These are phyloP conservation scores for Phalaenopsis hybrid DNA, from an alignment of 116 monocot genomes.

Conservation along the genomic window DNA sequence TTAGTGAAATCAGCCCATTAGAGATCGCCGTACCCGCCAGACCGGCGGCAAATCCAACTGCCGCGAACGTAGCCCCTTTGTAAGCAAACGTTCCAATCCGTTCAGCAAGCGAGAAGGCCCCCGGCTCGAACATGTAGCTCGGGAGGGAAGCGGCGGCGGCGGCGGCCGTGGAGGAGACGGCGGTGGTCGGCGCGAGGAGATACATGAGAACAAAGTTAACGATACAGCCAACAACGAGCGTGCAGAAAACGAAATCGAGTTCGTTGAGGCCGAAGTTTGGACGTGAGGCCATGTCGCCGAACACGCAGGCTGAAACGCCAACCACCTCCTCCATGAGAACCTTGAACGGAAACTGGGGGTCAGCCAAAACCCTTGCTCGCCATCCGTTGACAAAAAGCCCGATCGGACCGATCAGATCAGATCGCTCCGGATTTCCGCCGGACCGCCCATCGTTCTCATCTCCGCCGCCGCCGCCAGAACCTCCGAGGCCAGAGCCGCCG, in stretches of 20 bases:
- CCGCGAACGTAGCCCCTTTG: constrained; percentile 68
- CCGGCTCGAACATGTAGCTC: constrained; percentile 71
- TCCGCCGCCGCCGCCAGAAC: constrained; percentile 4
- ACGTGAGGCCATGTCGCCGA: constrained; percentile 89
- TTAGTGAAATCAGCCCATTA: constrained; percentile 58
- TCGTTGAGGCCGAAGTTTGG: constrained; percentile 78
- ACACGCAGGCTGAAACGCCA: constrained; percentile 53
- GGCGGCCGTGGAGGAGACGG: not conserved
- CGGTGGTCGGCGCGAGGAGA: constrained; percentile 51
- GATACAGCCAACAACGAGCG: constrained; percentile 75
- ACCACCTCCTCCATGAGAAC: constrained; percentile 84
- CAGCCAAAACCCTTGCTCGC: constrained; percentile 74
- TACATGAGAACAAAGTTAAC: constrained; percentile 87
- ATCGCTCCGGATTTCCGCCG: not conserved
- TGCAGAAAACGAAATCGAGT: constrained; percentile 86
- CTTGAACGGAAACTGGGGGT: constrained; percentile 84
- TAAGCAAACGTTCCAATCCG: constrained; percentile 56
- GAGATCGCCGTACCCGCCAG: constrained; percentile 62
- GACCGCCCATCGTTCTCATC: constrained; percentile 2
- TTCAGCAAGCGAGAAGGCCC: constrained; percentile 35
- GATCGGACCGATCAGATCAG: constrained; percentile 28
- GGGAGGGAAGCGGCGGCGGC: constrained; percentile 23
- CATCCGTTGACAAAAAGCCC: constrained; percentile 57
- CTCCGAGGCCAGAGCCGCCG: not conserved
- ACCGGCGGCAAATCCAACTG: constrained; percentile 71